Conservation (phyloP, 148 eudicot species). For the Chenopodium album region DNA sequence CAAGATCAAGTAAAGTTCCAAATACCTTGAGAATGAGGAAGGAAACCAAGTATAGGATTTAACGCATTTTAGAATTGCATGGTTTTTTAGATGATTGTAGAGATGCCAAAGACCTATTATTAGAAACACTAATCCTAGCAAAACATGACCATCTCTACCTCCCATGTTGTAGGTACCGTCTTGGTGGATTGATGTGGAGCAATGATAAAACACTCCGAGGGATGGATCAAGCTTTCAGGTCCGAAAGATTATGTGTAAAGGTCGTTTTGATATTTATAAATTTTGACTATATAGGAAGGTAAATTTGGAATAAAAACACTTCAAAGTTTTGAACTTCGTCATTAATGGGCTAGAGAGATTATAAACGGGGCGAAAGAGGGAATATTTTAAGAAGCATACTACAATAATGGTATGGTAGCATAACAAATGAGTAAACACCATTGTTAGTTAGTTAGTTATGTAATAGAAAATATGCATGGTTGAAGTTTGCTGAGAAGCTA, state of each 20-base stretch:
- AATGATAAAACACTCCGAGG: too few relatives aligned
- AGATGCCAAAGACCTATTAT: constrained; percentile 42
- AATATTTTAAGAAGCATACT: background rate
- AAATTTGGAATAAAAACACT: background rate
- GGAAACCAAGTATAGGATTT: constrained; percentile 43
- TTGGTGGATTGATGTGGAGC: background rate
- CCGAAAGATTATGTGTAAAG: background rate
- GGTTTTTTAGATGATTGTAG: constrained; percentile 34
- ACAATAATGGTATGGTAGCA: background rate
- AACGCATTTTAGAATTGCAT: constrained; percentile 26
- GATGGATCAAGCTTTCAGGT: background rate
- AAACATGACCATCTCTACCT: constrained; percentile 31
- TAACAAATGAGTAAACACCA: background rate
- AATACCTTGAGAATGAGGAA: constrained; percentile 29
- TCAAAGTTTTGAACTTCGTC: background rate
- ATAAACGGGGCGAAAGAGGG: background rate
- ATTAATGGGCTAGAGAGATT: background rate
- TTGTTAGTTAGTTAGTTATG: constrained; percentile 4
- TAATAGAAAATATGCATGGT: background rate
- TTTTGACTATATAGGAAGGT: background rate
- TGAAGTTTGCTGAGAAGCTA: constrained; percentile 27
- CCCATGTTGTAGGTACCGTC: constrained; percentile 20
- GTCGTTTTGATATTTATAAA: too few relatives aligned
- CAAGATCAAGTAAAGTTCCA: constrained; percentile 39
- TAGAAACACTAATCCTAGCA: constrained; percentile 28